Percentiles rank a stretch among this genome's conserved stretches.
Evolutionary conservation across 2,329 filamentous ascomycete genomes (phyloP).

Genomic region (Colletotrichum agaves): DNA sequence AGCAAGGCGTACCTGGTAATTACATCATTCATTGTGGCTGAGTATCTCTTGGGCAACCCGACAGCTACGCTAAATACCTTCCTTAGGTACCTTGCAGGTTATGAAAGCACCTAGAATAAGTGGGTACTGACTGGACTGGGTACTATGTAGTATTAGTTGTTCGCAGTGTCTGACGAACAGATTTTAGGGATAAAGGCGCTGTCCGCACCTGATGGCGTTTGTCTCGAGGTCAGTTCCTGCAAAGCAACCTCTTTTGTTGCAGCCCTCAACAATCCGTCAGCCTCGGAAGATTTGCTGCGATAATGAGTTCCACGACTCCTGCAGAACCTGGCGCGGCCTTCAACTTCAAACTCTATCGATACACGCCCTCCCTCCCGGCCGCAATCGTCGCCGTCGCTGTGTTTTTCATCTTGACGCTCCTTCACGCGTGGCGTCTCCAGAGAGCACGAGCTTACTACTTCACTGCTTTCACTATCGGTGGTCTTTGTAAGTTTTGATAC

Average conservation of each 20-base stretch:
- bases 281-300: background rate
- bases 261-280: too few relatives aligned
- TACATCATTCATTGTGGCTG: too few relatives aligned
- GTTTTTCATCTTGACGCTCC: conserved; percentile 24
- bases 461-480: conserved; percentile 34
- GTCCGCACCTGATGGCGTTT: background rate
- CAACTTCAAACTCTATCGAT: conserved; percentile 38
- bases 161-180: too few relatives aligned
- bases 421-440: conserved; percentile 29
- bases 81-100: too few relatives aligned
- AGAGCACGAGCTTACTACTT: conserved; percentile 34
- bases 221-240: background rate
- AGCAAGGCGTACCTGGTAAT: too few relatives aligned
- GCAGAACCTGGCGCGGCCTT: background rate
- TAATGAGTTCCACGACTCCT: background rate
- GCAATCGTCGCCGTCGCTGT: conserved; percentile 23
- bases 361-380: conserved; percentile 33
- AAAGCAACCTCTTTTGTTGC: too few relatives aligned
- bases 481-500: conserved; percentile 22
- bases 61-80: too few relatives aligned
- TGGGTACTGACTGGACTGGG: too few relatives aligned
- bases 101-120: too few relatives aligned
- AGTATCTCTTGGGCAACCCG: too few relatives aligned
- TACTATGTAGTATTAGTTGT: too few relatives aligned
- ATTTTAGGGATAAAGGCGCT: too few relatives aligned